Base-by-base conservation (phyloP, 1,284 basidiomycete genomes). In the Cryptococcus sp. region DNA sequence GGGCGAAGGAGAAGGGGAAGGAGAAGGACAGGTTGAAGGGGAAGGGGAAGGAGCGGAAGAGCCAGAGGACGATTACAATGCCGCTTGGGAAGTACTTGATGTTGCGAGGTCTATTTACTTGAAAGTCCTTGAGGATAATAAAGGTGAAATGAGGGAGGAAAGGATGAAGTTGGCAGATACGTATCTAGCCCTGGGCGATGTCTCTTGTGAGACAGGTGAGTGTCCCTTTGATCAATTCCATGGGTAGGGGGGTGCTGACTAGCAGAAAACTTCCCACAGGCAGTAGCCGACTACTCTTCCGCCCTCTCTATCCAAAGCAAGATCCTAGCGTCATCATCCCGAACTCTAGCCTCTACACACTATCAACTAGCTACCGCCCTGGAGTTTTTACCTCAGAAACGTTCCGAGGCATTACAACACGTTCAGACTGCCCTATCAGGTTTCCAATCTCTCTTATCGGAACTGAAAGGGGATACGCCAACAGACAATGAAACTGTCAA, bases 21-120 rank as follows among this genome's bases (percentile, higher is more conserved):
- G 23, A 11, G 45, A 52, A 13, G 55, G 76, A 36, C 53, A 71
- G 11, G 77, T 75, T 4, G 79, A 77, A 2, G 72, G 62, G 9
- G 72, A 61, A 14, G 56, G 49, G 23, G 67, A 57, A n/a, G 67
- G 69, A n/a, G 71, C 59, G 13, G 70, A 73, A 18, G 71, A 67
- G 45, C 88, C 87, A 0, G 91, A 93, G 66, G 90, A 94, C 62
- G 90, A 94, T 69, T 93, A 91, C 72, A 92, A 91, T 61, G 90
- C 90, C 25, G 89, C 91, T 13, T 94, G 91, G 91, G 90, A 93
- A 67, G 86, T 91, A 2, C 79, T 93, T 19, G 91, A 94, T 62
- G 83, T 92, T 49, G 90, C 91, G 18, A 80, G 89, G 41, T 83
- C 85, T 4, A 84, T 91, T 54, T 93, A 88, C 67, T 82, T 84